Evolutionary conservation across 2,329 filamentous ascomycete species (phyloP), one percentile per base, ranked within the genome.

Genomic region (Aspergillus jensenii): DNA sequence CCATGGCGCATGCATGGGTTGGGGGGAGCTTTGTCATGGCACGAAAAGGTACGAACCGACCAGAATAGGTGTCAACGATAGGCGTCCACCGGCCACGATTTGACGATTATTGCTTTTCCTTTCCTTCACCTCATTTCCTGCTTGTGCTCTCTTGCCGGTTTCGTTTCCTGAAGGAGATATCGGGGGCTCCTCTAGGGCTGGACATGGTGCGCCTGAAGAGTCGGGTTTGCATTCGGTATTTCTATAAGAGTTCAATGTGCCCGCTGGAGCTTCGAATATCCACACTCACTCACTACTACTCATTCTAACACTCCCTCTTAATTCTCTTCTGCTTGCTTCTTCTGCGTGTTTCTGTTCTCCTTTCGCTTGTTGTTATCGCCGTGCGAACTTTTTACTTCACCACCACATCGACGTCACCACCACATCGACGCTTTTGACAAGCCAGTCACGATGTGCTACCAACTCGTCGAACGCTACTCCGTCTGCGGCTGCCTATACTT

Each of bases 401-500:
- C 37, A 27, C 46, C 23, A 23, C 19, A 27, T 52, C 21, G 7
- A 43, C n/a, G 19, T 21, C 6, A 41, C 21, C 37, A 27, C 46
- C 23, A 23, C 19, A 27, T 52, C 21, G 7, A 43, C n/a, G 19
- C 35, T 15, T 39, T n/a, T 17, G 37, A 43, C 39, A 33, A 33
- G 25, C 25, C 51, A 43, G 8, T 69, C 73, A 81, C 64, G 61
- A 96, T 96, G 92, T 96, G 92, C 71, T 93, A 91, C 71, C 90
- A 93, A 78, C 78, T 96, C 61, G 81, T 93, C 67, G 92, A 96
- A 76, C 83, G 90, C 59, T 96, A 92, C 80, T 87, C 91, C 55
- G 90, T 89, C 56, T 96, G 92, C 82, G 85, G 87, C 63, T 96
- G 92, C 77, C 82, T 93, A 67, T 96, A 96, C 81, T 91, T 93